Evolutionary conservation across 768 basidiomycete genomes (phyloP), one percentile per base, ranked within the genome.

Genomic region (Xerocomellus intermedius): DNA sequence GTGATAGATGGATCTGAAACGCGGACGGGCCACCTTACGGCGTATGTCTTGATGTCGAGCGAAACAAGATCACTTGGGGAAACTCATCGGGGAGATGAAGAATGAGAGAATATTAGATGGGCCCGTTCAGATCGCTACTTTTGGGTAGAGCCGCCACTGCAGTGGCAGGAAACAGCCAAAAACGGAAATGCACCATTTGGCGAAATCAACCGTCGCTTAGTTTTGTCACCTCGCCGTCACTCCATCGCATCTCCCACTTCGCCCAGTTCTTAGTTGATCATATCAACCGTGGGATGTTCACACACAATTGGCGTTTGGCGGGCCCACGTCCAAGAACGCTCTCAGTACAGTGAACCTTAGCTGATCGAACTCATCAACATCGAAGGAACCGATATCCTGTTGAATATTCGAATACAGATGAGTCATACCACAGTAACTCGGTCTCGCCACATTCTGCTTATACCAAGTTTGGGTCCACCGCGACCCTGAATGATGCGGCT

Each of bases 1-100:
- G 94, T 91, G 52, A 95, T 82, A 30, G 88, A 84, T 0, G 86
- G 82, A 70, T 91, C 83, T 95, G 81, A 77, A 98, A 98, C 4
- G 85, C 85, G 53, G 78, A 76, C 7, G 66, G 60, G 24, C 56
- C 54, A 33, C n/a, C n/a, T n/a, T n/a, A 65, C 37, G 8, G 46
- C 44, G 74, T 97, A 98, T 0, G 94, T 94, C 58, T 77, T 84
- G 64, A 89, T 80, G 54, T 93, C 90, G 33, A 98, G 81, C 8
- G 73, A 64, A 36, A 79, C 77, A 13, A 98, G 81, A 62, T 98
- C 92, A 8, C 69, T 16, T 70, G 98, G 92, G 76, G 26, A 26
- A 26, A 6, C 26, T 26, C 26, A 26, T 26, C 26, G 26, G 26
- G 26, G 26, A 26, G 26, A 26, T 26, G 26, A 91, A 99, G 16